These are phyloP conservation scores for Hippophae tibetana DNA, from an alignment of 306 rosid species.

Conservation along the genomic window DNA sequence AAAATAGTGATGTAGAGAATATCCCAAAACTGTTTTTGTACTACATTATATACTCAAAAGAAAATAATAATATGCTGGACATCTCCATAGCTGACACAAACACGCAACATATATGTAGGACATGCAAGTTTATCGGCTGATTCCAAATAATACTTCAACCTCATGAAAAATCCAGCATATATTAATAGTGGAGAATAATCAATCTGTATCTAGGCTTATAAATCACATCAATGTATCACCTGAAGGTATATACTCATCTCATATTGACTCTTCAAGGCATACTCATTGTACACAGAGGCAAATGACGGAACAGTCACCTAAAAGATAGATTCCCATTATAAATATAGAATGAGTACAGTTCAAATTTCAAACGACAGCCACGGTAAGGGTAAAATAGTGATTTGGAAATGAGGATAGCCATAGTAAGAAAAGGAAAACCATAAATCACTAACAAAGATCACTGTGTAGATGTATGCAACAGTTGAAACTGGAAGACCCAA, in stretches of 20 bases:
- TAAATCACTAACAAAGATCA: conserved; percentile 61
- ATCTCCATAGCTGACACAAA: too few species aligned
- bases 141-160: not conserved
- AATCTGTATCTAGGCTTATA: not conserved
- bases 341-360: conserved; percentile 9
- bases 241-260: conserved; percentile 94
- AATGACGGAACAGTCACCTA: conserved; percentile 91
- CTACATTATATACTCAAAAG: too few species aligned
- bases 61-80: too few species aligned
- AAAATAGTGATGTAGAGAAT: not conserved
- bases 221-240: conserved; percentile 29
- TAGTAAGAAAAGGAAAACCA: not conserved
- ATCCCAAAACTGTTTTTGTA: too few species aligned
- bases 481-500: conserved; percentile 64
- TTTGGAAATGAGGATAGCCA: not conserved
- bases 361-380: conserved; percentile 3
- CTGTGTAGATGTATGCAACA: conserved; percentile 63
- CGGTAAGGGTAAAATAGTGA: not conserved
- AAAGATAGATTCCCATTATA: conserved; percentile 23
- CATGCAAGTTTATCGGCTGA: not conserved
- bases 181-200: not conserved
- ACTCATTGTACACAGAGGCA: conserved; percentile 92
- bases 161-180: not conserved
- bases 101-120: not conserved
- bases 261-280: conserved; percentile 94